Evolutionary conservation across 345 rosid genomes (phyloP), one percentile per base, ranked within the genome.

Genomic region (Eucalyptus globulus): DNA sequence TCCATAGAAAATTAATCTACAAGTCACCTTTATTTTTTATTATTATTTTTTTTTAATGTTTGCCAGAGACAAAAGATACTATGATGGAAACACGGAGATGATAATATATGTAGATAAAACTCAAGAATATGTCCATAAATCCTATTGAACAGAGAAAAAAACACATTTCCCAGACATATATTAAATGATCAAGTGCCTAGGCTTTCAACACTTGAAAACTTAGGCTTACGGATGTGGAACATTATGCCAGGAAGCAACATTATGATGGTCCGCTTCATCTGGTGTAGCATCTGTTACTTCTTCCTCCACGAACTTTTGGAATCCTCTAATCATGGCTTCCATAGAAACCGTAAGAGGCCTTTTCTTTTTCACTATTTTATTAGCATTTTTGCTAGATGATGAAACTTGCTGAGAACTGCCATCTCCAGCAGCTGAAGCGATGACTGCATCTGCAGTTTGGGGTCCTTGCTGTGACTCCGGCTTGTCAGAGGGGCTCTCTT

Each of bases 171-270:
- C 5, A 1, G 27, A 51, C 47, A 5, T n/a, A 83, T 49, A 49
- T 50, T 27, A 26, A 85, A 47, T 27, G 50, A 86, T 40, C 19
- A 53, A 54, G 43, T 47, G 47, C 83, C 27, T 76, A 76, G 44
- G 22, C 49, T 56, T 87, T 54, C 81, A 89, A 86, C 85, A 60
- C 87, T 93, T 80, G 88, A 88, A 90, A 85, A 44, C 92, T 16
- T 72, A 90, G 45, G 93, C 97, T 94, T 95, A 97, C 99, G 98
- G 95, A 86, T 94, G 93, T 87, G 98, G 96, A 92, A 93, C 96
- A 89, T 97, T 97, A 94, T 95, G 98, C 99, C 99, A 97, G 27
- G 99, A 96, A 87, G 99, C 97, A 44, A 97, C 99, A 89, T 96
- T 97, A 90, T 95, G 98, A 90, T 93, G 92, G 76, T 92, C 90